phyloP scores from a whole-genome alignment of 2,329 filamentous ascomycete genomes.

The Stromatinia cepivora region DNA sequence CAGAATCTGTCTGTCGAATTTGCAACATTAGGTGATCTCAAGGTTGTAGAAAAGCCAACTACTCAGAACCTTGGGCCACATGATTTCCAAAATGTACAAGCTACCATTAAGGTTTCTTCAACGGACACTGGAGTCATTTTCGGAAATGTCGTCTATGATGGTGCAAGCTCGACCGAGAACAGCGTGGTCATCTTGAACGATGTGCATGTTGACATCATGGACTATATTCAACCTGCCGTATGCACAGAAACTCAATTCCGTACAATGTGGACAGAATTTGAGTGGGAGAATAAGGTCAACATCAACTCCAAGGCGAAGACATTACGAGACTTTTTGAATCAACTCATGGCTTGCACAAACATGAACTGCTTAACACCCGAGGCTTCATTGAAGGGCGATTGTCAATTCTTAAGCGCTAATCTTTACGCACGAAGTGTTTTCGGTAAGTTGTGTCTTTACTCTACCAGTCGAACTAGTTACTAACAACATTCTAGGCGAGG shows the following conservation, averaged over 20 bases:
- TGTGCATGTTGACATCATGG: conserved; percentile 98
- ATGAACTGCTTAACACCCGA: conserved; percentile 98
- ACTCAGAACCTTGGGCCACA: conserved; percentile 94
- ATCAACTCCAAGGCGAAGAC: conserved; percentile 97
- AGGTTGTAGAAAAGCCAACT: conserved; percentile 94
- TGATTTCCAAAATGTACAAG: conserved; percentile 97
- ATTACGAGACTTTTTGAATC: conserved; percentile 85
- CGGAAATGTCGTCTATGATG: conserved; percentile 97
- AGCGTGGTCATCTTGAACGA: conserved; percentile 98
- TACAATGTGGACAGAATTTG: conserved; percentile 99
- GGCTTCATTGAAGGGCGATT: conserved; percentile 94
- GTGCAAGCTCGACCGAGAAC: conserved; percentile 84
- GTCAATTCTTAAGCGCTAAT: conserved; percentile 96
- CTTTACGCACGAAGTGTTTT: conserved; percentile 96
- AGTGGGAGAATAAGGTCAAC: conserved; percentile 99
- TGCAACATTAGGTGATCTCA: conserved; percentile 94
- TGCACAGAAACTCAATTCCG: conserved; percentile 98
- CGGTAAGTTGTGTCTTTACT: conserved; percentile 63
- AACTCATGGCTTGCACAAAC: conserved; percentile 96
- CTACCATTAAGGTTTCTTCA: conserved; percentile 97
- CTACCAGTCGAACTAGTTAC: conserved; percentile 4
- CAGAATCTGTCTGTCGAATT: conserved; percentile 98
- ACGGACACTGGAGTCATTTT: conserved; percentile 99
- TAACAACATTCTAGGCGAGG: conserved; percentile 70
- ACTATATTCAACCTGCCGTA: conserved; percentile 96